Percentiles rank a stretch among this genome's conserved stretches.
These are phyloP conservation scores for Astragalus glycyphyllos DNA, from an alignment of 306 rosid genomes.

Conservation along the genomic window DNA sequence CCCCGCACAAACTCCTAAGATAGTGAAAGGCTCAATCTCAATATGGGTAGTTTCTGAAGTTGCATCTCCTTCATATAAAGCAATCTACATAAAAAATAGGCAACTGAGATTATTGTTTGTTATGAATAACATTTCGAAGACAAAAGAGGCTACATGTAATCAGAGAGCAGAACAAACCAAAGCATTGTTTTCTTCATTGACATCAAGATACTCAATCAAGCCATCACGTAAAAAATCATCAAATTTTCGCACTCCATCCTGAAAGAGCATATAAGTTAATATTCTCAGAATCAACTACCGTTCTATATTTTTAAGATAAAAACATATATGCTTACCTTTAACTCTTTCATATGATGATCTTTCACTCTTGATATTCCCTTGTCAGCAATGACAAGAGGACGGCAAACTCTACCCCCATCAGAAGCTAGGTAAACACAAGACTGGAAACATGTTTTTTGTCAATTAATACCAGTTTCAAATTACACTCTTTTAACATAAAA, in stretches of 20 bases:
- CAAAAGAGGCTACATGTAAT: constrained; percentile 31
- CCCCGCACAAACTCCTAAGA: constrained; percentile 91
- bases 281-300: constrained; percentile 28
- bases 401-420: constrained; percentile 98
- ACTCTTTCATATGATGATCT: constrained; percentile 93
- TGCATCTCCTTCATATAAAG: constrained; percentile 85
- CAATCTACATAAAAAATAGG: constrained; percentile 61
- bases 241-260: constrained; percentile 91
- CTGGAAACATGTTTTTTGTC: constrained; percentile 50
- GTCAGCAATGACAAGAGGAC: constrained; percentile 94
- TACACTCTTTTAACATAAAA: constrained; percentile 18
- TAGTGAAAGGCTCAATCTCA: constrained; percentile 94
- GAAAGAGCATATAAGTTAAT: constrained; percentile 37
- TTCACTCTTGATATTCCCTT: constrained; percentile 85
- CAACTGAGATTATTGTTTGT: constrained; percentile 12
- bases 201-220: constrained; percentile 94
- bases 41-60: constrained; percentile 75
- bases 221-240: constrained; percentile 87
- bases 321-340: constrained; percentile 55
- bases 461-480: constrained; percentile 26
- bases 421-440: constrained; percentile 89
- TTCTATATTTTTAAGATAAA: constrained; percentile 30
- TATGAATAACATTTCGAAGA: constrained; percentile 23
- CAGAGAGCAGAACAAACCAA: constrained; percentile 61
- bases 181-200: constrained; percentile 95